A percentile compares a stretch with the other conserved stretches of the same genome.
These are phyloP conservation scores for Picea abies DNA, from an alignment of 83 land plant species.

Conservation along the genomic window DNA sequence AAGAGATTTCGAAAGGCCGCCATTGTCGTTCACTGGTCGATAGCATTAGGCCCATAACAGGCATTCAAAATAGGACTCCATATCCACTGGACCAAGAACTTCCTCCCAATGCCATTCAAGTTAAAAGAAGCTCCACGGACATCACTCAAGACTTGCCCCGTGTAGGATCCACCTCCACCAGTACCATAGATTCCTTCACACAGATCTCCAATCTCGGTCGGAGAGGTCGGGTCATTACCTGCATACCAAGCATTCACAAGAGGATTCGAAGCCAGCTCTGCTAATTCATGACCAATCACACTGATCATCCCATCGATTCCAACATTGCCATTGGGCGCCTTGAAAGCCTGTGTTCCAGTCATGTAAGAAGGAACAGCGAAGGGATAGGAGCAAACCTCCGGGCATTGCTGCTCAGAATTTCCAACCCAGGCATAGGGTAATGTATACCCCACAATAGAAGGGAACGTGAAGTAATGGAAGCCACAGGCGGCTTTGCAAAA, in stretches of 20 bases:
- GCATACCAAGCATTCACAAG: constrained; percentile 82
- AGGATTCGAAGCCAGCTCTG: constrained; percentile 65
- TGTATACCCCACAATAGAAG: constrained; percentile 80
- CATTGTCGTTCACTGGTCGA: neutral
- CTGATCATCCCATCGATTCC: constrained; percentile 81
- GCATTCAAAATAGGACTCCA: constrained; percentile 39
- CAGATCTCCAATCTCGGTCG: constrained; percentile 68
- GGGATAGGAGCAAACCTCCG: constrained; percentile 85
- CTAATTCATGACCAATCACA: constrained; percentile 77
- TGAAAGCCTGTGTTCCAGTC: constrained; percentile 23
- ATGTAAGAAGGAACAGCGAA: constrained; percentile 83
- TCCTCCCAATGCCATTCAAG: constrained; percentile 48
- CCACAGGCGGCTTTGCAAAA: constrained; percentile 87
- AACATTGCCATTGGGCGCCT: constrained; percentile 56
- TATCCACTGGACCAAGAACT: constrained; percentile 71
- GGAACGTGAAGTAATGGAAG: constrained; percentile 93
- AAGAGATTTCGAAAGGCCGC: too few species aligned
- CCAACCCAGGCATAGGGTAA: constrained; percentile 93
- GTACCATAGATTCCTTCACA: constrained; percentile 76
- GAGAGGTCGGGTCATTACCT: constrained; percentile 56
- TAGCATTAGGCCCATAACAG: constrained; percentile 42
- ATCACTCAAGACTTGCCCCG: constrained; percentile 47
- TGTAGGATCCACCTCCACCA: constrained; percentile 65
- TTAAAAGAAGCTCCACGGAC: constrained; percentile 48
- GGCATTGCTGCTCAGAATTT: constrained; percentile 82